Base-by-base conservation (phyloP, 2,329 filamentous ascomycete species). In the Plectosphaerella plurivora region DNA sequence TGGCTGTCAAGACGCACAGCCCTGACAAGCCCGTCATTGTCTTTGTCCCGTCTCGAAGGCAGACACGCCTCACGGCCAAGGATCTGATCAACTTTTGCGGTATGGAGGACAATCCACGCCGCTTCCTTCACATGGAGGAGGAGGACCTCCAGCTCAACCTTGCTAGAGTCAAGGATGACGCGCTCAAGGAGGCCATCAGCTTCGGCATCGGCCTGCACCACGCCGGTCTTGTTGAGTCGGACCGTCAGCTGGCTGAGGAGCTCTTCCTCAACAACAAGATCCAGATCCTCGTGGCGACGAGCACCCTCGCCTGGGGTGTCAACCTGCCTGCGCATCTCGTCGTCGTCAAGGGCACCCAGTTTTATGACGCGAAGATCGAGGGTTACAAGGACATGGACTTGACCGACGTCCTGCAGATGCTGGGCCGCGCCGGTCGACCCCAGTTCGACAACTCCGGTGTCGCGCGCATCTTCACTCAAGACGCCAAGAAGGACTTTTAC, bases 321-420 rank as follows among this genome's bases (percentile, higher is more conserved):
- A 99, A 99, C 67, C 75, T 99, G 62, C 95, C 95, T 0, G 94
- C 95, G 2, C 95, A 99, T 72, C 78, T 99, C 5, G 94, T 99
- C 3, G 89, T 99, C 2, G 95, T 99, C 55, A 99, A 99, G 69
- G 94, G 94, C 51, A 99, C 94, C 1, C 95, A 99, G 64, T 99
- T 89, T 73, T 99, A 95, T 66, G 94, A 99, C 63, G 94, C 94
- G 39, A 99, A 99, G 71, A 94, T 90, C 5, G 94, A 97, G 73
- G 93, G 88, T 0, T 99, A 99, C 73, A 94, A 90, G 65, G 95
- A 99, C 68, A 99, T 99, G 95, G 94, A 99, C 67, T 74, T 99
- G 54, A 99, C 94, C 0, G 94, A 99, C 70, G 94, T 99, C 33
- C 75, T 99, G 56, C 94, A 99, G 71, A 99, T 99, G 94, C 78